Conservation (phyloP, 2,329 filamentous ascomycete genomes). For the Dendryphion nanum region DNA sequence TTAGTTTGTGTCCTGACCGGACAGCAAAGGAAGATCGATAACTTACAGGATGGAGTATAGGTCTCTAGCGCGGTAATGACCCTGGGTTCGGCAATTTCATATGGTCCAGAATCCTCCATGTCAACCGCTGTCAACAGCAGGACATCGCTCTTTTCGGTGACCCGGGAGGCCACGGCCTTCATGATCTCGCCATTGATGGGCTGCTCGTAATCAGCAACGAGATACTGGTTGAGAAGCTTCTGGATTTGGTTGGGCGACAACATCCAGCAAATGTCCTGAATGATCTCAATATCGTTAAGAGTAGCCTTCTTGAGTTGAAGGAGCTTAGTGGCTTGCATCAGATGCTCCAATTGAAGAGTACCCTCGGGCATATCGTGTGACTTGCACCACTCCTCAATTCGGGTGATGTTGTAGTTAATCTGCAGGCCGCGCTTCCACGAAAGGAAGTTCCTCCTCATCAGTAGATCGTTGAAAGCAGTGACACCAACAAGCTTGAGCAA, state of each 20-base stretch:
- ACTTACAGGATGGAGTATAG: constrained; percentile 94
- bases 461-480: constrained; percentile 95
- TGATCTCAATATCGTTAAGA: constrained; percentile 98
- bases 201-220: constrained; percentile 98
- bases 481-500: constrained; percentile 90
- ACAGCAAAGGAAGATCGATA: background rate
- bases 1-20: constrained; percentile 9
- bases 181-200: constrained; percentile 99
- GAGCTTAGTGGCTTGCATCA: constrained; percentile 99
- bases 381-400: constrained; percentile 99
- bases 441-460: constrained; percentile 97
- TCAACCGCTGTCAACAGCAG: constrained; percentile 91
- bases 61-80: constrained; percentile 96
- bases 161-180: constrained; percentile 96
- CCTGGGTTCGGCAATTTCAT: constrained; percentile 95
- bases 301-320: constrained; percentile 98
- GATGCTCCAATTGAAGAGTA: constrained; percentile 92
- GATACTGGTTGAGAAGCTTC: constrained; percentile 96
- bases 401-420: constrained; percentile 99
- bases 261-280: constrained; percentile 99
- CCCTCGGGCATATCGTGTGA: constrained; percentile 99
- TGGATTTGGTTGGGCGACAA: constrained; percentile 98
- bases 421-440: constrained; percentile 99
- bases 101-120: constrained; percentile 98
- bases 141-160: constrained; percentile 98